Conservation (phyloP, 345 rosid genomes). For the Melaleuca alternifolia region DNA sequence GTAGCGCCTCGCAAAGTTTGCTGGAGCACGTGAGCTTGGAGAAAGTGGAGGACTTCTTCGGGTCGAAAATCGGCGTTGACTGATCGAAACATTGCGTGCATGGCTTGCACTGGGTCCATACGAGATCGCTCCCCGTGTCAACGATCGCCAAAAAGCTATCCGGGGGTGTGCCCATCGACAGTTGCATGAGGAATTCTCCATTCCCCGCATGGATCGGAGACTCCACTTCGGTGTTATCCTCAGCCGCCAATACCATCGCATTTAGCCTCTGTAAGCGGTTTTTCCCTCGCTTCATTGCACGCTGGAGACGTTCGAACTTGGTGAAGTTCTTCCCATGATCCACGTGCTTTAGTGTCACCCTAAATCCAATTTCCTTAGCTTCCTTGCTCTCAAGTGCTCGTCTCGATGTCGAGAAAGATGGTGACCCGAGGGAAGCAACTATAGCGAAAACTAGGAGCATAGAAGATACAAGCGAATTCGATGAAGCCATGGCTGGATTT, state of each 20-base stretch:
- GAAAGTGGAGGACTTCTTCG: conserved; percentile 56
- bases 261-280: conserved; percentile 47
- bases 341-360: conserved; percentile 40
- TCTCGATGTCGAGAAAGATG: conserved; percentile 16
- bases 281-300: conserved; percentile 53
- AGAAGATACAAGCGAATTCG: neutral
- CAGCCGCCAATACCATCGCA: conserved; percentile 32
- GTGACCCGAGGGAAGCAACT: neutral
- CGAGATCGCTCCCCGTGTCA: conserved; percentile 88
- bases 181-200: conserved; percentile 73
- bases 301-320: conserved; percentile 53
- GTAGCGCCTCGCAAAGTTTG: conserved; percentile 43
- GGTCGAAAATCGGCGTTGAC: conserved; percentile 71
- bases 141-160: conserved; percentile 51
- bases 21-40: conserved; percentile 45
- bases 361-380: conserved; percentile 23
- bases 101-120: conserved; percentile 97
- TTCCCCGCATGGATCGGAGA: conserved; percentile 55
- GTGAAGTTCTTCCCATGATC: conserved; percentile 76
- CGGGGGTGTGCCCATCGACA: conserved; percentile 65
- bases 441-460: neutral
- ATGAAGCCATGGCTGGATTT: conserved; percentile 9
- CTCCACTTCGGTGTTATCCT: conserved; percentile 7
- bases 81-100: conserved; percentile 63
- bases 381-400: neutral